phyloP scores from a whole-genome alignment of 2,329 filamentous ascomycete genomes.

The Ascochyta rabiei region DNA sequence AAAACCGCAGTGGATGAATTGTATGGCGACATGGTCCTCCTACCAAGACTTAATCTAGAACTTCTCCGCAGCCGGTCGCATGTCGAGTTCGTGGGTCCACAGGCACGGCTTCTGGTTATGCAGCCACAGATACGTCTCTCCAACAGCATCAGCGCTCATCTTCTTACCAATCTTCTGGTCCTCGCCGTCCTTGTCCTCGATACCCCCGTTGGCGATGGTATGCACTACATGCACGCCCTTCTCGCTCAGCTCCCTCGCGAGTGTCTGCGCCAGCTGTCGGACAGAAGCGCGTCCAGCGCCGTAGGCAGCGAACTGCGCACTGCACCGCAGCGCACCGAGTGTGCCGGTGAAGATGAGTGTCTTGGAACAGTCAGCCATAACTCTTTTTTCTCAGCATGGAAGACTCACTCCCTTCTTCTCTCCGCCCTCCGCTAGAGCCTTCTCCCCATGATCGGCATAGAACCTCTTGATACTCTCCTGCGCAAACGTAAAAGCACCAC shows the following conservation, averaged over 20 bases:
- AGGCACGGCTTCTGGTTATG: conserved; percentile 56
- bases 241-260: conserved; percentile 63
- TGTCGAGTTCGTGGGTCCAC: conserved; percentile 60
- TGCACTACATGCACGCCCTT: conserved; percentile 65
- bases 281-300: conserved; percentile 60
- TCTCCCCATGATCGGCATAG: conserved; percentile 59
- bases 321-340: conserved; percentile 60
- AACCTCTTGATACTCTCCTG: conserved; percentile 60
- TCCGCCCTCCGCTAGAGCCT: conserved; percentile 53
- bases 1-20: not conserved
- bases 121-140: conserved; percentile 62
- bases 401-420: conserved; percentile 57
- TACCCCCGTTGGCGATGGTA: conserved; percentile 62
- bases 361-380: conserved; percentile 3
- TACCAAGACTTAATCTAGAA: conserved; percentile 41
- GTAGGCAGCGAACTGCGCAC: conserved; percentile 61
- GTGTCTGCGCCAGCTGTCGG: conserved; percentile 61
- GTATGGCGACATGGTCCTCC: not conserved
- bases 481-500: conserved; percentile 62
- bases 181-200: conserved; percentile 58
- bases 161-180: conserved; percentile 58
- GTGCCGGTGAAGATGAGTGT: conserved; percentile 65
- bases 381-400: not conserved
- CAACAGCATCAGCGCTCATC: conserved; percentile 64
- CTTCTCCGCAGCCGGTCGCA: conserved; percentile 58